Conservation (phyloP, 2,329 filamentous ascomycete genomes). For the Colletotrichum tropicale region DNA sequence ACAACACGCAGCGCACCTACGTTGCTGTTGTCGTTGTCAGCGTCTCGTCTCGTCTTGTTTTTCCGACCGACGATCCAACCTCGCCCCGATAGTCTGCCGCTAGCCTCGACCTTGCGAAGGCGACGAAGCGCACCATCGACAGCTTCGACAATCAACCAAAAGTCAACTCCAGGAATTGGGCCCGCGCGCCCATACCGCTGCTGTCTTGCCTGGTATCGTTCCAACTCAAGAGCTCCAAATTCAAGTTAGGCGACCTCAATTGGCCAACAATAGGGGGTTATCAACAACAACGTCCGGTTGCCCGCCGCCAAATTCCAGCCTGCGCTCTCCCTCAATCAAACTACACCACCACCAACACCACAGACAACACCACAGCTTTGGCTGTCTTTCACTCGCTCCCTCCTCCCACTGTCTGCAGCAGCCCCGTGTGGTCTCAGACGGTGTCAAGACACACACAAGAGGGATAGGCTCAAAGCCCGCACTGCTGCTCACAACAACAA, state of each 20-base stretch:
- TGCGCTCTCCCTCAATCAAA: background rate
- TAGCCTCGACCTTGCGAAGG: slow-evolving; percentile 8
- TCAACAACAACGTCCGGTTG: background rate
- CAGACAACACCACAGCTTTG: background rate
- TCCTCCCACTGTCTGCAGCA: background rate
- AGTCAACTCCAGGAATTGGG: background rate
- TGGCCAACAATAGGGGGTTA: background rate
- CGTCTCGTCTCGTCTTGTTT: slow-evolving; percentile 6
- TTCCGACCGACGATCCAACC: slow-evolving; percentile 5
- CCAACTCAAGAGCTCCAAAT: background rate
- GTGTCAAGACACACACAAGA: slow-evolving; percentile 6
- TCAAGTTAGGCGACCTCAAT: background rate
- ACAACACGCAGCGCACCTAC: background rate
- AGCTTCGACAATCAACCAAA: background rate
- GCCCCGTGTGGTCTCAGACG: background rate
- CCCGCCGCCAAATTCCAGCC: background rate
- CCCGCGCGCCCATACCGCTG: background rate
- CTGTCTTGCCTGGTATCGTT: background rate
- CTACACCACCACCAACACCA: background rate
- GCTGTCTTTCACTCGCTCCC: background rate
- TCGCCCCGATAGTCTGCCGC: slow-evolving; percentile 11
- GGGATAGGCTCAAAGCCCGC: slow-evolving; percentile 10
- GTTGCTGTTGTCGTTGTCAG: background rate
- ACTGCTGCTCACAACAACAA: slow-evolving; percentile 11
- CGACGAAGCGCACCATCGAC: slow-evolving; percentile 4